Evolutionary conservation across 192 early-diverging fungal genomes (phyloP).

Genomic region (Lobosporangium transversale): DNA sequence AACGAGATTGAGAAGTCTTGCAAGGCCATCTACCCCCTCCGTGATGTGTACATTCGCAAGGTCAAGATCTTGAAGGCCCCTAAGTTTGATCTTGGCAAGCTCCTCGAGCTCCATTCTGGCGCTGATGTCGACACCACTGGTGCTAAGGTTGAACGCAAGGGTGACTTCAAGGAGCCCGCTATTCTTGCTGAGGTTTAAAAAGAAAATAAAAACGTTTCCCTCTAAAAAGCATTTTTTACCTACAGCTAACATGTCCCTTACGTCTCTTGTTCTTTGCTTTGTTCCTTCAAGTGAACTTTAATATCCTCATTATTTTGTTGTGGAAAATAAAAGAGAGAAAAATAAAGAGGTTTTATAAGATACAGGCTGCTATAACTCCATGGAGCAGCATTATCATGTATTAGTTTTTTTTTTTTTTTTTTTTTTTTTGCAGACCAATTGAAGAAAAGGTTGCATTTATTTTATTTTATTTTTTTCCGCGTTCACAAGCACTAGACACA

Average conservation of each 20-base stretch:
- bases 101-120: conserved; percentile 93
- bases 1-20: conserved; percentile 97
- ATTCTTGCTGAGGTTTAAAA: conserved; percentile 58
- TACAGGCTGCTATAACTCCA: too few relatives aligned
- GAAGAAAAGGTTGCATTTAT: too few relatives aligned
- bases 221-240: conserved; percentile 1
- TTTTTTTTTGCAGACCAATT: too few relatives aligned
- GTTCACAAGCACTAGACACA: conserved; percentile 5
- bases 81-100: conserved; percentile 95
- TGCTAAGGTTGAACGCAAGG: conserved; percentile 83
- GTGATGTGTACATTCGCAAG: conserved; percentile 96
- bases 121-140: conserved; percentile 81
- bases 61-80: conserved; percentile 99
- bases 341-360: too few relatives aligned
- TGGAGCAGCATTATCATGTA: too few relatives aligned
- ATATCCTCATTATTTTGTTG: too few relatives aligned
- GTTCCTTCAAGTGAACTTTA: neutral
- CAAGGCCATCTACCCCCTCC: conserved; percentile 98
- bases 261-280: conserved; percentile 3
- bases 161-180: conserved; percentile 91
- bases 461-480: neutral
- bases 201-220: conserved; percentile 8
- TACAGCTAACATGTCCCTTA: neutral
- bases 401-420: too few relatives aligned
- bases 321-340: neutral